Percentiles rank a stretch among this genome's conserved stretches.
phyloP scores from a whole-genome alignment of 2,329 filamentous ascomycete genomes.

The Botrytis sinoallii region DNA sequence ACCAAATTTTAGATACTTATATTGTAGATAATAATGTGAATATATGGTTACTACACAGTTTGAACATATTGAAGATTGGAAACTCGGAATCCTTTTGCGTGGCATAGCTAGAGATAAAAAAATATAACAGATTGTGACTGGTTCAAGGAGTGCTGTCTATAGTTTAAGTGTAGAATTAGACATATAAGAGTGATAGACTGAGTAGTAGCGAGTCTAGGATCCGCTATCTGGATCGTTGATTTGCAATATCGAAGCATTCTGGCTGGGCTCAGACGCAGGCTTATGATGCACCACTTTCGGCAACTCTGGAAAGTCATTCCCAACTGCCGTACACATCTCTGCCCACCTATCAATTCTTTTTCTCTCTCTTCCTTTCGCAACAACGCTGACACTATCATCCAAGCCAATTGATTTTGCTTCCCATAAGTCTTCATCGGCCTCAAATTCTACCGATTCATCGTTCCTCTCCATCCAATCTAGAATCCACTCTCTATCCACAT shows the following conservation, averaged over 20 bases:
- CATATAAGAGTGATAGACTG: too few relatives aligned
- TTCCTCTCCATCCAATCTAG: slow-evolving; percentile 24
- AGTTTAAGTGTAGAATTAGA: too few relatives aligned
- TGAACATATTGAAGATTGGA: neutral
- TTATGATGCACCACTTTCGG: neutral
- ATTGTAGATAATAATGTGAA: neutral
- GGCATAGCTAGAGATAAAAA: neutral
- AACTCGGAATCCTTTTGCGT: neutral
- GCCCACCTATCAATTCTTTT: slow-evolving; percentile 14
- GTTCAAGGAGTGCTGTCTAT: neutral
- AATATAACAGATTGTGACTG: neutral
- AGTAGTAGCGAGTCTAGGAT: neutral
- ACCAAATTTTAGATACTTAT: neutral
- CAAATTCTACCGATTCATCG: neutral
- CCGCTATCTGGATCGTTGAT: neutral
- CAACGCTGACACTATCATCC: slow-evolving; percentile 12
- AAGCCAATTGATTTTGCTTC: slow-evolving; percentile 8
- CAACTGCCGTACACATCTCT: neutral
- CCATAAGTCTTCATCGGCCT: slow-evolving; percentile 1
- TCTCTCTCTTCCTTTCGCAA: slow-evolving; percentile 13
- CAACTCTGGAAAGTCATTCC: neutral
- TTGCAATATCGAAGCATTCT: neutral
- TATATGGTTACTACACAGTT: neutral
- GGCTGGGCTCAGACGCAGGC: neutral
- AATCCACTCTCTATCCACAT: slow-evolving; percentile 24